Conservation (phyloP, 495 filamentous ascomycete genomes). For the Neurospora cerealis region DNA sequence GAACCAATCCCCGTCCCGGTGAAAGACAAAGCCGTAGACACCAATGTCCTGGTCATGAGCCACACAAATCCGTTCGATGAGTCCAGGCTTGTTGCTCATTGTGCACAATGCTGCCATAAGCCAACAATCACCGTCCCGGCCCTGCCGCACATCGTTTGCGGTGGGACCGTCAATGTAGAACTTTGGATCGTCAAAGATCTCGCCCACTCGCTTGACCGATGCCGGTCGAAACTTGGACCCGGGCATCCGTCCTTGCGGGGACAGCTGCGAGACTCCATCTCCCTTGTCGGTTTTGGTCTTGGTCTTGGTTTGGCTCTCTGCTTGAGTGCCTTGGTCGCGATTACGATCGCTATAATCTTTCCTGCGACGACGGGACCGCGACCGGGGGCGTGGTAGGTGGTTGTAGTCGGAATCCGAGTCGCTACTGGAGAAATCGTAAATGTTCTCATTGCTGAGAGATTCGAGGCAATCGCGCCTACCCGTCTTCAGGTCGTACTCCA, state of each 20-base stretch:
- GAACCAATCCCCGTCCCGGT: slow-evolving; percentile 88
- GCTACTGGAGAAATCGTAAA: slow-evolving; percentile 2
- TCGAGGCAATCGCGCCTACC: slow-evolving; percentile 50
- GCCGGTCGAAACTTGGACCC: slow-evolving; percentile 38
- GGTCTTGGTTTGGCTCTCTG: neutral
- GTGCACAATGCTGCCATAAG: slow-evolving; percentile 80
- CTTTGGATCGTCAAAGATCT: slow-evolving; percentile 79
- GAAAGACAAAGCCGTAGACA: slow-evolving; percentile 91
- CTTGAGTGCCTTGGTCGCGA: neutral
- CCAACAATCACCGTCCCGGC: slow-evolving; percentile 83
- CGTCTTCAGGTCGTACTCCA: slow-evolving; percentile 68
- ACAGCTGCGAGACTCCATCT: neutral
- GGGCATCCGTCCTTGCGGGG: slow-evolving; percentile 7
- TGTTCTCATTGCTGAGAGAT: slow-evolving; percentile 37
- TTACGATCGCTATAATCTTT: neutral
- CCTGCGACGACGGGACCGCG: neutral
- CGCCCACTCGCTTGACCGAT: slow-evolving; percentile 59
- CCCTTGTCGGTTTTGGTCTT: neutral
- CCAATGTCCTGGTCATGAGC: slow-evolving; percentile 68
- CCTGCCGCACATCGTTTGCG: slow-evolving; percentile 74
- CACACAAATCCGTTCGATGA: slow-evolving; percentile 81
- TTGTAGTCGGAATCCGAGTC: slow-evolving; percentile 4
- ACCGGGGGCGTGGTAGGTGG: neutral
- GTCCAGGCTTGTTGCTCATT: slow-evolving; percentile 64
- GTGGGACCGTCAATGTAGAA: slow-evolving; percentile 79